phyloP scores from a whole-genome alignment of 106 monocot species.

The Dendrobium officinale region DNA sequence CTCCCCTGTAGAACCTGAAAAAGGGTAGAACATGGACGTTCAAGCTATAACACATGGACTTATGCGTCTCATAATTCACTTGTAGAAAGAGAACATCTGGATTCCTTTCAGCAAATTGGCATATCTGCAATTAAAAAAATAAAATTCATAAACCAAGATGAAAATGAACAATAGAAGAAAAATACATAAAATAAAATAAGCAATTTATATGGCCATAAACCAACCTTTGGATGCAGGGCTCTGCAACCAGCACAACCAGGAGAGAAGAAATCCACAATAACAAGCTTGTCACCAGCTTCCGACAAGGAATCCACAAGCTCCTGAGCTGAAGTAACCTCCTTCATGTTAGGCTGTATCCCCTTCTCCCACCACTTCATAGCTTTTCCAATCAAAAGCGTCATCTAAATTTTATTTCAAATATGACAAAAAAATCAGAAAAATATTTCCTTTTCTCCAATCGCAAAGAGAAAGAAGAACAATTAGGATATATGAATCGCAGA shows the following conservation, averaged over 20 bases:
- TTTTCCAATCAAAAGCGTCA: conserved; percentile 41
- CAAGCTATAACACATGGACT: conserved; percentile 44
- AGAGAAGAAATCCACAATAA: conserved; percentile 87
- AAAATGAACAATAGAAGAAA: not conserved
- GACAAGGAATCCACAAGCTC: conserved; percentile 70
- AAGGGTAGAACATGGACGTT: conserved; percentile 44
- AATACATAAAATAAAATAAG: not conserved
- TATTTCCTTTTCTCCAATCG: not conserved
- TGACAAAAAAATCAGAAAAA: not conserved
- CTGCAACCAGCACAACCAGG: conserved; percentile 86
- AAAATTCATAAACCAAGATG: not conserved
- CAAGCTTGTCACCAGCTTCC: conserved; percentile 59
- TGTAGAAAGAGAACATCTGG: conserved; percentile 49
- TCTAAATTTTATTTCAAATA: conserved; percentile 29
- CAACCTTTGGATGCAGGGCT: conserved; percentile 84
- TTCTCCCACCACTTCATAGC: conserved; percentile 87
- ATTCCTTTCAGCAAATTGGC: conserved; percentile 53
- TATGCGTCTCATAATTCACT: conserved; percentile 60
- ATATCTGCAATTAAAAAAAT: conserved; percentile 33
- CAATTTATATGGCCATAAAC: not conserved
- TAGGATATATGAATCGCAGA: not conserved
- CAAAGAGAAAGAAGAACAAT: not conserved
- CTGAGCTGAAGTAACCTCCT: conserved; percentile 66
- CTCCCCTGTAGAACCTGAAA: conserved; percentile 49
- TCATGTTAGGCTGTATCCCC: conserved; percentile 82